A percentile compares a stretch with the other conserved stretches of the same genome.
Evolutionary conservation across 768 basidiomycete genomes (phyloP).

Genomic region (Tephrocybe sp.): DNA sequence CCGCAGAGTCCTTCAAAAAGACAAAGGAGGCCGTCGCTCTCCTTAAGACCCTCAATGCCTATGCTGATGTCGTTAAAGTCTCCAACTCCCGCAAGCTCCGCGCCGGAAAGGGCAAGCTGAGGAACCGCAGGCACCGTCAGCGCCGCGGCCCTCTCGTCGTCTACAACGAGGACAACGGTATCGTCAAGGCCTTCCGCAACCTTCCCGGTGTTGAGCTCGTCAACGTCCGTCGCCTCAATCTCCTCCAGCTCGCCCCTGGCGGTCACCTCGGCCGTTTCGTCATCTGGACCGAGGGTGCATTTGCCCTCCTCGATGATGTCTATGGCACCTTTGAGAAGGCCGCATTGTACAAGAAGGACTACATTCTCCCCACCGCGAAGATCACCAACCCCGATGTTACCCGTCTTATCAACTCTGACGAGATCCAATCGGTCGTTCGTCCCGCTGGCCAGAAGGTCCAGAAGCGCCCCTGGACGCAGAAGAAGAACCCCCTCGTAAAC

Average conservation of each 20-base stretch:
- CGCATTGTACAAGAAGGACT: conserved; percentile 87
- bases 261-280: conserved; percentile 98
- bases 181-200: conserved; percentile 99
- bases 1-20: conserved; percentile 87
- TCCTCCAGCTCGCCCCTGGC: conserved; percentile 99
- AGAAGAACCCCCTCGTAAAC: conserved; percentile 98
- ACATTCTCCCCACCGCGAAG: conserved; percentile 92
- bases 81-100: conserved; percentile 96
- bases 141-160: conserved; percentile 96
- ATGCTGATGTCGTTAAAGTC: conserved; percentile 93
- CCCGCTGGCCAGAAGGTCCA: conserved; percentile 81
- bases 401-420: conserved; percentile 95
- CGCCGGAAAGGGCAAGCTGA: conserved; percentile 96
- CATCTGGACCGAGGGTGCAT: conserved; percentile 98
- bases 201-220: conserved; percentile 97
- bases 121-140: conserved; percentile 95
- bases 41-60: conserved; percentile 87
- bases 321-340: conserved; percentile 94
- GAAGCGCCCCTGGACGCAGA: conserved; percentile 97
- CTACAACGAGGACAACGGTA: conserved; percentile 96
- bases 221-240: conserved; percentile 91
- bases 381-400: conserved; percentile 97
- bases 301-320: conserved; percentile 89
- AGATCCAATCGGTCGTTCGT: conserved; percentile 96
- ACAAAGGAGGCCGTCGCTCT: conserved; percentile 96